Evolutionary conservation across 2,329 filamentous ascomycete genomes (phyloP), one percentile per base, ranked within the genome.

Genomic region (Fusarium sororula): DNA sequence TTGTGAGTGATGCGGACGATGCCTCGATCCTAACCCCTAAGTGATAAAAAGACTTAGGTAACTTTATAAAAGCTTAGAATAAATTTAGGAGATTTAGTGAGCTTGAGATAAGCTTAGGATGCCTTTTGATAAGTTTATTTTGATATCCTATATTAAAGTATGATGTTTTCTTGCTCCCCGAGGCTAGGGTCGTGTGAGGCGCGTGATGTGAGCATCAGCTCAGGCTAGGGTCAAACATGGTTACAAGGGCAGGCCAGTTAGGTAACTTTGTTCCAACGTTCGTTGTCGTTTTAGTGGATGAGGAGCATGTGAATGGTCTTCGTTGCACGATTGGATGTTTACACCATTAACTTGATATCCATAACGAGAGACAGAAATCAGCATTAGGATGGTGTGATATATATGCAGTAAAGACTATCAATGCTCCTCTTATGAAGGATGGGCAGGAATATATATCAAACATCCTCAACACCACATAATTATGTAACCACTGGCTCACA

Each of bases 181-280:
- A 37, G 17, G 32, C 32, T 35, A 35, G 32, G 32, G 32, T 35
- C 32, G 32, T 35, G 32, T 3, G 32, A 35, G 32, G 32, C 32
- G 32, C 32, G 32, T 35, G 32, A 35, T 35, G 7, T 35, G 32
- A 35, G 32, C 32, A 17, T 35, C 32, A 35, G 32, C 32, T 8
- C 32, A 35, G 32, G 42, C 15, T 14, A 20, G 7, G 44, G 38
- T 47, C 7, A 28, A 53, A 51, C 15, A n/a, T 28, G 56, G 42
- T 35, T 44, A 28, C 24, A 39, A 26, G 48, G n/a, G 11, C 15
- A 18, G 18, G 15, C 14, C 5, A 41, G 35, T 39, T 42, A 32
- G 44, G 24, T 30, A 28, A 53, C 57, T 58, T 64, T 70, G 54
- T 70, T 54, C 22, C 41, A 38, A 70, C 51, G 51, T 65, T 28